Percentiles rank a stretch among this genome's conserved stretches.
phyloP scores from a whole-genome alignment of 1,284 basidiomycete genomes.

The Ceratorhiza oryzae-sativae region DNA sequence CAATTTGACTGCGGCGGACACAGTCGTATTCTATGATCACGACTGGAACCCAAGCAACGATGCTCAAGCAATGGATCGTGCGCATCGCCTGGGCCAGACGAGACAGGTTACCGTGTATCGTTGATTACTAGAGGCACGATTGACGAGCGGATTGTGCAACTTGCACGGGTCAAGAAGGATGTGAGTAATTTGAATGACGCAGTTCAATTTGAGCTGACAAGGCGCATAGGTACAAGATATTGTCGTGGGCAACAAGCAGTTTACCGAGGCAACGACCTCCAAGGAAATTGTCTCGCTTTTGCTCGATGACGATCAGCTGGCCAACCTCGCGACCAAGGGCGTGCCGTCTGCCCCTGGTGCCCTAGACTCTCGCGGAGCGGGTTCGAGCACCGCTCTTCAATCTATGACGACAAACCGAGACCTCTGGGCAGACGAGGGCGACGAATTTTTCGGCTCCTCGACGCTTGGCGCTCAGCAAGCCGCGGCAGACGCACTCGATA shows the following conservation, averaged over 20 bases:
- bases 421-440: constrained; percentile 82
- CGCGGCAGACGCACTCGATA: constrained; percentile 21
- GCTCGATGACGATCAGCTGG: constrained; percentile 92
- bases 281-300: constrained; percentile 97
- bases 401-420: constrained; percentile 58
- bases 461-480: constrained; percentile 27
- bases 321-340: constrained; percentile 51
- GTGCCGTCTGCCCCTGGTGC: constrained; percentile 53
- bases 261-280: constrained; percentile 90
- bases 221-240: constrained; percentile 90
- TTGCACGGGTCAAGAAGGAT: constrained; percentile 95
- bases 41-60: constrained; percentile 99
- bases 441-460: constrained; percentile 74
- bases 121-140: constrained; percentile 96
- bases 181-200: constrained; percentile 57
- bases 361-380: constrained; percentile 49
- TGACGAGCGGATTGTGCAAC: constrained; percentile 96
- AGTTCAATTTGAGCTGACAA: constrained; percentile 21
- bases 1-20: constrained; percentile 97
- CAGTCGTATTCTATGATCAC: constrained; percentile 98
- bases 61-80: constrained; percentile 99
- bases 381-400: constrained; percentile 49
- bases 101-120: constrained; percentile 99
- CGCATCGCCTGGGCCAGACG: constrained; percentile 97
- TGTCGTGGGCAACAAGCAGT: constrained; percentile 96